Base-by-base conservation (phyloP, 495 filamentous ascomycete species). In the Podospora sp. region DNA sequence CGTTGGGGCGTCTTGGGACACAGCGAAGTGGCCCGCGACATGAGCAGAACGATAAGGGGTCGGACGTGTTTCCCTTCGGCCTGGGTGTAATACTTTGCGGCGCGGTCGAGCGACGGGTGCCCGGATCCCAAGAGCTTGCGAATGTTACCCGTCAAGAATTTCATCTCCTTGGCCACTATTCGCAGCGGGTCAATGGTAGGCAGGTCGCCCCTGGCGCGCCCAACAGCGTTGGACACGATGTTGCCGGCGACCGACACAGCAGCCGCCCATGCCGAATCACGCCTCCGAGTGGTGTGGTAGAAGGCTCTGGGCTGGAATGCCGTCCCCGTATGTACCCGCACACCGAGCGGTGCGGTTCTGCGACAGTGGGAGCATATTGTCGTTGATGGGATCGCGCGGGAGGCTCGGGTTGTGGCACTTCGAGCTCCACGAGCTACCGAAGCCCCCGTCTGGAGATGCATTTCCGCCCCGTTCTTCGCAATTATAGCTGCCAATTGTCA, bases 41-140 rank as follows among this genome's bases (percentile, higher is more conserved):
- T 97, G 63, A 99, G 88, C 58, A 99, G 85, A 27, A 99, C 92
- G 60, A 99, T 88, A 75, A 97, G 85, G 3, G 95, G 95, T 68
- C 95, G 91, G 69, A 98, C 90, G 77, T 97, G 96, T 78, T 99
- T 99, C 61, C 95, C 95, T 78, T 97, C 93, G 60, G 90, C 90
- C 71, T 91, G 89, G n/a, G 95, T 97, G 75, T 99, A 99, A 83
- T 99, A 98, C 76, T 98, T 99, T 29, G 96, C 92, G 18, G 96
- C 93, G 60, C 90, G 94, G 73, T 99, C 96, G 50, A 99, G 84
- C 21, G 92, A 91, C 6, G 94, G 96, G 76, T 97, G 94, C 1
- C 94, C 93, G 0, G 94, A 96, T 6, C 94, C 94, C 22, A 97
- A 81, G 27, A 97, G 83, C 74, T 93, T 89, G 58, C 91, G 84